A percentile compares a stretch with the other conserved stretches of the same genome.
These are phyloP conservation scores for Excoecaria cochinchinensis DNA, from an alignment of 345 rosid species.

Conservation along the genomic window DNA sequence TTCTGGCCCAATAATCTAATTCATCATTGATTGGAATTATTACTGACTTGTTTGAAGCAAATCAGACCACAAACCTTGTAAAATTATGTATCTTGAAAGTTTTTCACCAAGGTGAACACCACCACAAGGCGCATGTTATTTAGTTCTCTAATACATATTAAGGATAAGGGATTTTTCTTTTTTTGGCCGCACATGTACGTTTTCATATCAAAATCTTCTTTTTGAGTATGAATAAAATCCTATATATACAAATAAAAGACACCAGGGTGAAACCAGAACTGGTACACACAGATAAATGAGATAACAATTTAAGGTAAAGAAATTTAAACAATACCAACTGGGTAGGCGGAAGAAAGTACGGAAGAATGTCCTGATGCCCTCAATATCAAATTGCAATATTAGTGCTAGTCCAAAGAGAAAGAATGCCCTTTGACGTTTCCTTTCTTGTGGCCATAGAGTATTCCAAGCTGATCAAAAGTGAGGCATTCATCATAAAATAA, in stretches of 20 bases:
- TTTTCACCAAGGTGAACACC: too few relatives aligned
- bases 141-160: background rate
- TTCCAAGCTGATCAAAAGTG: slow-evolving; percentile 68
- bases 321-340: slow-evolving; percentile 53
- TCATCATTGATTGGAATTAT: too few relatives aligned
- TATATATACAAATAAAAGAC: background rate
- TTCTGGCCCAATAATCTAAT: too few relatives aligned
- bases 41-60: too few relatives aligned
- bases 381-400: slow-evolving; percentile 74
- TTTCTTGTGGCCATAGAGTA: slow-evolving; percentile 89
- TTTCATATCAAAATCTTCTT: background rate
- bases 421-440: slow-evolving; percentile 93
- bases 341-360: slow-evolving; percentile 84
- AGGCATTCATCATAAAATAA: slow-evolving; percentile 13
- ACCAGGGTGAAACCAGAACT: background rate
- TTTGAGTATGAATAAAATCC: background rate
- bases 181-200: background rate
- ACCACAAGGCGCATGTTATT: background rate
- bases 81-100: too few relatives aligned
- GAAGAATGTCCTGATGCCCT: slow-evolving; percentile 79
- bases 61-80: too few relatives aligned
- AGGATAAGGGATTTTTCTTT: background rate
- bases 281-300: background rate
- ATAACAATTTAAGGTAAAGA: background rate
- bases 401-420: slow-evolving; percentile 94